Evolutionary conservation across 1,284 basidiomycete species (phyloP).

Genomic region (Stygiomarasmius scandens): DNA sequence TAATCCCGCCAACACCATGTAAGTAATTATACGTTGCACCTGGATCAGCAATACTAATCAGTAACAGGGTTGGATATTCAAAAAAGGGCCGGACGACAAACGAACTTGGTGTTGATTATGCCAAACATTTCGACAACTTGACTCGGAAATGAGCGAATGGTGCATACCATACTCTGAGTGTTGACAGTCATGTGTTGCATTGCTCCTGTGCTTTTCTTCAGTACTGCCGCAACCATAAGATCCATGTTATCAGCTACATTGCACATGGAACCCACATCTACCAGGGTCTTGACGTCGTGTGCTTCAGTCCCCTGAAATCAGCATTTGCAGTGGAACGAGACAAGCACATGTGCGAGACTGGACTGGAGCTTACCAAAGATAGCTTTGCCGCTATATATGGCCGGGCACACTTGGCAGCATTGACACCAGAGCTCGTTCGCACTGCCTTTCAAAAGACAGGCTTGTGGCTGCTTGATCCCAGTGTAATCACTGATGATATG

Average conservation of each 20-base stretch:
- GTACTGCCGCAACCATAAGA: conserved; percentile 34
- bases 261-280: conserved; percentile 45
- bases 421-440: conserved; percentile 33
- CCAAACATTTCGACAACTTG: conserved; percentile 38
- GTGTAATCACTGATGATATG: conserved; percentile 32
- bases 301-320: conserved; percentile 32
- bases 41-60: conserved; percentile 5
- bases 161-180: conserved; percentile 31
- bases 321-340: background rate
- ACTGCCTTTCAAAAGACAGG: conserved; percentile 41
- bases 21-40: no score
- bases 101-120: conserved; percentile 37
- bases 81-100: conserved; percentile 39
- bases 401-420: conserved; percentile 28
- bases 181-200: conserved; percentile 49
- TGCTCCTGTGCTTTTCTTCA: conserved; percentile 38
- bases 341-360: background rate
- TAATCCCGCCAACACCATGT: conserved; percentile 40
- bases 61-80: conserved; percentile 34
- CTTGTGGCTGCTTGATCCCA: conserved; percentile 34
- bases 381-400: conserved; percentile 40
- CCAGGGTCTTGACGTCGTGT: conserved; percentile 45
- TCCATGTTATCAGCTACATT: conserved; percentile 43
- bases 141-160: conserved; percentile 34
- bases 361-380: conserved; percentile 26